Evolutionary conservation across 179 eudicot genomes (phyloP).

Genomic region (Silene noctiflora): DNA sequence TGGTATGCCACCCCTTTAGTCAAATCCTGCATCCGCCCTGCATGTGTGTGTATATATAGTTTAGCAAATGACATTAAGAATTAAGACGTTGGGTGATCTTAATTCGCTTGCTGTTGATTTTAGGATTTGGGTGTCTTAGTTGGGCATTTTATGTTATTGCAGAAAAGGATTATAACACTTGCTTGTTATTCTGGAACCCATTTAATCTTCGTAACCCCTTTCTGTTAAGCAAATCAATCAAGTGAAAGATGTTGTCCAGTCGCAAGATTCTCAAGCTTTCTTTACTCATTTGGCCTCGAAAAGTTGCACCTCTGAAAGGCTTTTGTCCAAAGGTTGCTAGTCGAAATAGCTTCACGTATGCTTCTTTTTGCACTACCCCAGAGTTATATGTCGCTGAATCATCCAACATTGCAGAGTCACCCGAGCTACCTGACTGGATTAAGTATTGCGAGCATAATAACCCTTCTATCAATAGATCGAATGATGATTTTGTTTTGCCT

Average conservation of each 20-base stretch:
- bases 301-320: slow-evolving; percentile 4
- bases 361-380: slow-evolving; percentile 23
- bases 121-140: not conserved
- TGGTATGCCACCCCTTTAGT: too few species aligned
- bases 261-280: slow-evolving; percentile 7
- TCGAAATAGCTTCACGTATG: slow-evolving; percentile 4
- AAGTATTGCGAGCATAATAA: slow-evolving; percentile 38
- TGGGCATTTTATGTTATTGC: not conserved
- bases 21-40: too few species aligned
- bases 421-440: slow-evolving; percentile 74
- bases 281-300: slow-evolving; percentile 1
- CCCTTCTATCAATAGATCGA: slow-evolving; percentile 21
- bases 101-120: not conserved
- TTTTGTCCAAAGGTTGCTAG: not conserved
- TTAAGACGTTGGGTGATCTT: not conserved
- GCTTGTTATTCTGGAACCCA: not conserved
- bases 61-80: not conserved
- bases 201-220: not conserved
- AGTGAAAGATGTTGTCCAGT: slow-evolving; percentile 14
- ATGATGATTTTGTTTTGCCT: slow-evolving; percentile 67
- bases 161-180: not conserved
- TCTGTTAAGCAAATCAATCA: not conserved
- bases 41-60: not conserved
- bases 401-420: slow-evolving; percentile 45
- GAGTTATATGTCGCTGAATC: slow-evolving; percentile 18